phyloP scores from a whole-genome alignment of 2,329 filamentous ascomycete genomes.

The Coniella vitis region DNA sequence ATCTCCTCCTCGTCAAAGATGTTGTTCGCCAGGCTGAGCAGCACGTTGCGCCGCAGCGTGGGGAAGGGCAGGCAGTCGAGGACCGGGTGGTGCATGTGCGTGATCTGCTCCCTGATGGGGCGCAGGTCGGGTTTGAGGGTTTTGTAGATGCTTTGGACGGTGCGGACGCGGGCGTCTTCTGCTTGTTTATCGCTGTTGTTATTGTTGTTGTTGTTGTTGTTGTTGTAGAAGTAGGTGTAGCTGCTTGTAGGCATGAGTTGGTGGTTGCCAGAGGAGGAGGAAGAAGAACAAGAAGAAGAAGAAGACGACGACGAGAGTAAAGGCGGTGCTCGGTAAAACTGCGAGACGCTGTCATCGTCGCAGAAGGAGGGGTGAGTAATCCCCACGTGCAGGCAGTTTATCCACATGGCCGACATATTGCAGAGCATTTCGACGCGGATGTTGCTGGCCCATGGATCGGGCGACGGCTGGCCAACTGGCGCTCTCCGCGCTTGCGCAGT shows the following conservation, averaged over 20 bases:
- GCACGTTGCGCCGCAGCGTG: slow-evolving; percentile 20
- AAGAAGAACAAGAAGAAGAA: not conserved
- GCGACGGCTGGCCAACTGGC: no score
- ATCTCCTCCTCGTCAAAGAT: slow-evolving; percentile 20
- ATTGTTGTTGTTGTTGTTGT: no score
- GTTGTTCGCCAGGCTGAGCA: slow-evolving; percentile 2
- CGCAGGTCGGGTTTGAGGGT: slow-evolving; percentile 21
- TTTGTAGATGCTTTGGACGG: slow-evolving; percentile 20
- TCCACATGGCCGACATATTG: slow-evolving; percentile 19
- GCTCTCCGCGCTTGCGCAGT: not conserved
- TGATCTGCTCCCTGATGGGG: slow-evolving; percentile 21
- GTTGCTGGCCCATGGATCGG: slow-evolving; percentile 22
- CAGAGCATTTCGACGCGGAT: slow-evolving; percentile 24
- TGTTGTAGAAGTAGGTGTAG: no score
- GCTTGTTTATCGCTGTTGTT: not conserved
- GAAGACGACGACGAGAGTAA: not conserved
- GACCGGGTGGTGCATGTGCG: slow-evolving; percentile 18
- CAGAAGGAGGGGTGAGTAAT: slow-evolving; percentile 22
- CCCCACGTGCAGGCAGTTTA: slow-evolving; percentile 19
- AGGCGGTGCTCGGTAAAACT: slow-evolving; percentile 20
- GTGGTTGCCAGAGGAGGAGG: no score
- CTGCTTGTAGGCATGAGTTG: no score
- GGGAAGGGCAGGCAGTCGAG: slow-evolving; percentile 24
- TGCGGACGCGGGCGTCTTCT: slow-evolving; percentile 9
- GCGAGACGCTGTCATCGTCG: slow-evolving; percentile 20